Base-by-base conservation (phyloP, 306 rosid species). In the Mucuna pruriens region DNA sequence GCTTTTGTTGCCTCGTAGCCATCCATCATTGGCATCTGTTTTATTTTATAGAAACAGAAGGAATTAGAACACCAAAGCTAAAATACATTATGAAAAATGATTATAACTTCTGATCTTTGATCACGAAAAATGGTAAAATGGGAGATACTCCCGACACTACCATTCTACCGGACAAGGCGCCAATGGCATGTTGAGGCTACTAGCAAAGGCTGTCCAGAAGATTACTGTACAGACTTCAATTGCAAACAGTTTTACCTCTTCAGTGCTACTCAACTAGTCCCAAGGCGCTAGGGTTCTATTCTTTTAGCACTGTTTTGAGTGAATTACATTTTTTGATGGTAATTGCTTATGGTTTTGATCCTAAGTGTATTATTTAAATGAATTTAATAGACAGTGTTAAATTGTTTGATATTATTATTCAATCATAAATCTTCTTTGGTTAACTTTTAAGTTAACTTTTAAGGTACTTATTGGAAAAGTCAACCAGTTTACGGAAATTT, bases 21-120 rank as follows among this genome's bases (percentile, higher is more conserved):
- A 76, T 95, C 99, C 99, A 95, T 93, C 86, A 86, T 95, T 54
- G 99, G 99, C 99, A 95, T 95, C 99, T 95, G 92, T 66, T 78
- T 84, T 49, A 55, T 69, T 62, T 46, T 64, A 52, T 64, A 80
- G 38, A 61, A 29, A 58, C 39, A 34, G 5, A 77, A 74, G 33
- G 16, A 52, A 58, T 77, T 16, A 77, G 20, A 76, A 76, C 22
- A 20, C 36, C 51, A 16, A 49, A 34, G 20, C 72, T 51, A 22
- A 40, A 45, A 19, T 75, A 60, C 46, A 44, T 25, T 20, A 60
- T 73, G 29, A n/a, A n/a, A n/a, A n/a, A n/a, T n/a, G n/a, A n/a
- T n/a, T n/a, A n/a, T n/a, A n/a, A n/a, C n/a, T n/a, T n/a, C n/a
- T n/a, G n/a, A n/a, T 62, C 66, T 25, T 60, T 52, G 12, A 17